Conservation (phyloP, 2,329 filamentous ascomycete genomes). For the Teratosphaeria nubilosa region DNA sequence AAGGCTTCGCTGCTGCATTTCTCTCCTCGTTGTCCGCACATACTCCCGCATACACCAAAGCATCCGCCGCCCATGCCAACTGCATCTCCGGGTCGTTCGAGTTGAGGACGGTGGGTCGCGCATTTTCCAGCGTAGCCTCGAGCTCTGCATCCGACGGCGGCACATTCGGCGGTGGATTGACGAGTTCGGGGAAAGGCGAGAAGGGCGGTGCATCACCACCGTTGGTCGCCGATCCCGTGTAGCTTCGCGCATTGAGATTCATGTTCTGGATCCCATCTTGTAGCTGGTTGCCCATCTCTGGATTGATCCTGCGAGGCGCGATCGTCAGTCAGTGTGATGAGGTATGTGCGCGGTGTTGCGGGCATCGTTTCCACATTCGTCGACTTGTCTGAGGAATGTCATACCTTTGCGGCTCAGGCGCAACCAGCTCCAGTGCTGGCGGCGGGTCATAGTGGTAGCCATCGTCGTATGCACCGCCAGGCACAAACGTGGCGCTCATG, state of each 20-base stretch:
- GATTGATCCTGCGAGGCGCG: slow-evolving; percentile 15
- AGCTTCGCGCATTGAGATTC: slow-evolving; percentile 24
- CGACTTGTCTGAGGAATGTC: slow-evolving; percentile 10
- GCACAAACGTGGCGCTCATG: slow-evolving; percentile 56
- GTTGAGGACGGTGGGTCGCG: slow-evolving; percentile 72
- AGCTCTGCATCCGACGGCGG: slow-evolving; percentile 91
- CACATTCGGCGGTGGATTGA: slow-evolving; percentile 70
- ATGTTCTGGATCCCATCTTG: slow-evolving; percentile 86
- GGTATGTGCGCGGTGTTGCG: neutral
- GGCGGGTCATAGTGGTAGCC: slow-evolving; percentile 53
- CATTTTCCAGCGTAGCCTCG: slow-evolving; percentile 78
- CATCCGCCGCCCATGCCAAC: slow-evolving; percentile 90
- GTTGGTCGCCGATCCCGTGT: slow-evolving; percentile 22
- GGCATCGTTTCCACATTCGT: neutral
- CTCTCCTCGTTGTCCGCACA: slow-evolving; percentile 66
- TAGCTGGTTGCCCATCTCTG: slow-evolving; percentile 93
- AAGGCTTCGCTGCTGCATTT: slow-evolving; percentile 41
- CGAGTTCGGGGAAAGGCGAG: slow-evolving; percentile 82
- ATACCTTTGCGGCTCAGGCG: slow-evolving; percentile 61
- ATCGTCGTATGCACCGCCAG: slow-evolving; percentile 57
- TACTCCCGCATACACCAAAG: slow-evolving; percentile 78
- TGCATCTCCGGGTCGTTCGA: slow-evolving; percentile 96
- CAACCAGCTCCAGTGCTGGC: slow-evolving; percentile 50
- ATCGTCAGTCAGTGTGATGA: neutral
- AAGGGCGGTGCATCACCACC: slow-evolving; percentile 58